Conservation (phyloP, 1,139 yeast genomes). For the Hemisphaericaspora xylanilytica region DNA sequence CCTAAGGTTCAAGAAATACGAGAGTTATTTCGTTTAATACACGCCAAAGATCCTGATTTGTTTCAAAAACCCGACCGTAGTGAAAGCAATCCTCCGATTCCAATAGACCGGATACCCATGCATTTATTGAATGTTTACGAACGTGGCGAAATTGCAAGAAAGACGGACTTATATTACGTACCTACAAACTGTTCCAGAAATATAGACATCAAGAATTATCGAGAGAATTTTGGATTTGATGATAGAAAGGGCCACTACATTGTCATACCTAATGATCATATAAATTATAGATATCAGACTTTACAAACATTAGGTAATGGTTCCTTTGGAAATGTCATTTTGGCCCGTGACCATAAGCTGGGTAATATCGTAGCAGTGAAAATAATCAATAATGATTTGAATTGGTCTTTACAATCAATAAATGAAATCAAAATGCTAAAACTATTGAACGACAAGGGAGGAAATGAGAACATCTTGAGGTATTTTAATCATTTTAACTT, state of each 20-base stretch:
- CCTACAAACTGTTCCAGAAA: slow-evolving; percentile 23
- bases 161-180: slow-evolving; percentile 38
- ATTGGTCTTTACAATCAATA: slow-evolving; percentile 76
- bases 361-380: slow-evolving; percentile 65
- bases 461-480: slow-evolving; percentile 34
- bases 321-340: slow-evolving; percentile 78
- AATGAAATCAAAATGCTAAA: slow-evolving; percentile 72
- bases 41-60: slow-evolving; percentile 22
- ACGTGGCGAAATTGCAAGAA: slow-evolving; percentile 49
- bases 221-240: slow-evolving; percentile 68
- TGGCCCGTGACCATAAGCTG: slow-evolving; percentile 66
- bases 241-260: slow-evolving; percentile 65
- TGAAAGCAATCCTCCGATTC: slow-evolving; percentile 3
- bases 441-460: slow-evolving; percentile 28
- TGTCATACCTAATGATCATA: slow-evolving; percentile 62
- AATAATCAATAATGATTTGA: slow-evolving; percentile 69
- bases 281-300: slow-evolving; percentile 72
- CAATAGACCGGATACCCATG: slow-evolving; percentile 9
- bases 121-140: slow-evolving; percentile 45
- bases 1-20: slow-evolving; percentile 17
- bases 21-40: slow-evolving; percentile 21
- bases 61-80: slow-evolving; percentile 15
- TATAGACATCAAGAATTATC: slow-evolving; percentile 45
- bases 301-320: slow-evolving; percentile 67
- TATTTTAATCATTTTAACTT: slow-evolving; percentile 74